Percentiles rank a stretch among this genome's conserved stretches.
Conservation (phyloP, 352 stramenopile genomes). For the Phytophthora vignae region DNA sequence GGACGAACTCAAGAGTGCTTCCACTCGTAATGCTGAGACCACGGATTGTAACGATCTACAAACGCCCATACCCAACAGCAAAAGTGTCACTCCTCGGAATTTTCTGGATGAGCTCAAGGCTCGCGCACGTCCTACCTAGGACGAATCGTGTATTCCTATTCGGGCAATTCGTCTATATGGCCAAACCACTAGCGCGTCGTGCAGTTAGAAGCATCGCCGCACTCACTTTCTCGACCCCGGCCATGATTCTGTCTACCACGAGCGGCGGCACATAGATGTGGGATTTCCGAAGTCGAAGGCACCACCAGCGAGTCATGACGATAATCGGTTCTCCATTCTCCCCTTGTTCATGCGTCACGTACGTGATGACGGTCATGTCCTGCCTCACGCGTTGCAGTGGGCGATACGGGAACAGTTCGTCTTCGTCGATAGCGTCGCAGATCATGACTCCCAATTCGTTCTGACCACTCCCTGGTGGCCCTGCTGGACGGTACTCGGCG, state of each 20-base stretch:
- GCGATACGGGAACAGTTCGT: slow-evolving; percentile 55
- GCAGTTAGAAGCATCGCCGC: slow-evolving; percentile 31
- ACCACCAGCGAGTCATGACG: slow-evolving; percentile 43
- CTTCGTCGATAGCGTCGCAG: slow-evolving; percentile 48
- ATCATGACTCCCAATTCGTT: slow-evolving; percentile 40
- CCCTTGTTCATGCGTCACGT: slow-evolving; percentile 24
- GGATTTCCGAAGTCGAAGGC: slow-evolving; percentile 35
- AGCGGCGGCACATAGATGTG: slow-evolving; percentile 32
- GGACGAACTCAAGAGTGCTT: slow-evolving; percentile 56
- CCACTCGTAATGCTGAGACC: slow-evolving; percentile 11
- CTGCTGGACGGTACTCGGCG: slow-evolving; percentile 34
- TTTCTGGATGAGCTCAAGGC: slow-evolving; percentile 54
- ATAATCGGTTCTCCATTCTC: slow-evolving; percentile 29
- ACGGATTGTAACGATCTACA: not conserved
- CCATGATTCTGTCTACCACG: slow-evolving; percentile 31
- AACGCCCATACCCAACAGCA: not conserved
- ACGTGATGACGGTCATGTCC: slow-evolving; percentile 43
- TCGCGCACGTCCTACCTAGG: slow-evolving; percentile 16
- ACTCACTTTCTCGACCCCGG: slow-evolving; percentile 34
- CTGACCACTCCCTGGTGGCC: slow-evolving; percentile 11
- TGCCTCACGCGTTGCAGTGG: slow-evolving; percentile 40
- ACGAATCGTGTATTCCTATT: not conserved
- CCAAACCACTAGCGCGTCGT: not conserved
- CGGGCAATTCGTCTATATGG: not conserved
- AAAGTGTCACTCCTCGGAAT: slow-evolving; percentile 14